These are phyloP conservation scores for Picea glauca DNA, from an alignment of 75 land plant genomes.

Conservation along the genomic window DNA sequence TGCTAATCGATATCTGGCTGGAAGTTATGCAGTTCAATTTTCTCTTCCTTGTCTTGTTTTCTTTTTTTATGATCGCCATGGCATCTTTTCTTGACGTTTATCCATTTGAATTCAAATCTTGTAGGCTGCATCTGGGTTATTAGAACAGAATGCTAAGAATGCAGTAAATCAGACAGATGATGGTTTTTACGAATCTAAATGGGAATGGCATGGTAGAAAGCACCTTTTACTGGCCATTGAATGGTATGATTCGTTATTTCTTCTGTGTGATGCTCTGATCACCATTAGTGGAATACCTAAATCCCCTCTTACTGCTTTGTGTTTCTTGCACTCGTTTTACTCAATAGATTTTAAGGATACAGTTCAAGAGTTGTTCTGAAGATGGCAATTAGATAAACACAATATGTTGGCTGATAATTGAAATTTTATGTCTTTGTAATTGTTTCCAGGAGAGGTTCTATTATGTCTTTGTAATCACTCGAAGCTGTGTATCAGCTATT, in stretches of 20 bases:
- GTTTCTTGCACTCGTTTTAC: too few relatives aligned
- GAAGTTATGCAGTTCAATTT: background rate
- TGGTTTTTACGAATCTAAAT: conserved; percentile 89
- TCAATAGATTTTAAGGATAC: too few relatives aligned
- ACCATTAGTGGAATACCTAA: too few relatives aligned
- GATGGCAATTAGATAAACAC: too few relatives aligned
- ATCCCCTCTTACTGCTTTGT: conserved; percentile 20
- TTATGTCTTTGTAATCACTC: too few relatives aligned
- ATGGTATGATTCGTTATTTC: conserved; percentile 34
- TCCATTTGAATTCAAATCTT: background rate
- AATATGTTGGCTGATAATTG: too few relatives aligned
- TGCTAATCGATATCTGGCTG: too few relatives aligned
- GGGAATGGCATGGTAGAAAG: conserved; percentile 91
- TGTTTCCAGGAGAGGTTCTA: too few relatives aligned
- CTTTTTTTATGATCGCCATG: background rate
- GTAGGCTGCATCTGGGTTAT: conserved; percentile 57
- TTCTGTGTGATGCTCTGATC: too few relatives aligned
- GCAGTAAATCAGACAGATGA: conserved; percentile 36
- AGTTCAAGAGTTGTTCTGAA: too few relatives aligned
- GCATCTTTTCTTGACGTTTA: background rate
- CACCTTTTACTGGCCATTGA: conserved; percentile 79
- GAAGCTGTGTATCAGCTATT: too few relatives aligned
- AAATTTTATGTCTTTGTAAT: too few relatives aligned
- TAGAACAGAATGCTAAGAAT: conserved; percentile 55
- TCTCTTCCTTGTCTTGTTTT: background rate